Conservation (phyloP, 148 eudicot species). For the Dianthus caryophyllus region DNA sequence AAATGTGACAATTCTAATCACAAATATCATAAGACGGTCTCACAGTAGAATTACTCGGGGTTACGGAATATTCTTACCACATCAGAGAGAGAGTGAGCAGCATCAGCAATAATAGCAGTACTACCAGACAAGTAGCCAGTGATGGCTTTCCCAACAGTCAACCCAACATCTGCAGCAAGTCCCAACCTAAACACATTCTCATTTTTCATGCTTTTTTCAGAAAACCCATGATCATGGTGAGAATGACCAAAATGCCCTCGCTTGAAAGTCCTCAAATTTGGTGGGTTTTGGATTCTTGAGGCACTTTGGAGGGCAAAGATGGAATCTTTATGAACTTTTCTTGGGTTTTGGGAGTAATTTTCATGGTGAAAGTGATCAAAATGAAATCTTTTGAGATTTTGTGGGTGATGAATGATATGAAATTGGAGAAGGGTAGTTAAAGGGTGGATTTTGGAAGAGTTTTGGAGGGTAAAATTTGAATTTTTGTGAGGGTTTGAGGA, state of each 20-base stretch:
- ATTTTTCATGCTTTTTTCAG: conserved; percentile 33
- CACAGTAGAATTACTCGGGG: too few relatives aligned
- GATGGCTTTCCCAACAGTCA: conserved; percentile 71
- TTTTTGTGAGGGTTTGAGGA: conserved; percentile 15
- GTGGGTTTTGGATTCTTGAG: conserved; percentile 14
- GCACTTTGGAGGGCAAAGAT: conserved; percentile 25
- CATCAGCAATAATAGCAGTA: conserved; percentile 95
- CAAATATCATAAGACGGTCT: too few relatives aligned
- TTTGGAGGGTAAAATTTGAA: conserved; percentile 20
- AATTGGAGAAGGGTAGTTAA: conserved; percentile 27
- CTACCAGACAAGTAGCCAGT: conserved; percentile 89
- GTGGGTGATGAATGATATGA: conserved; percentile 23
- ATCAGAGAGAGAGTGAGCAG: conserved; percentile 94
- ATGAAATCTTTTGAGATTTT: conserved; percentile 55
- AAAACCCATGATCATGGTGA: conserved; percentile 24
- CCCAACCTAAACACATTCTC: conserved; percentile 81
- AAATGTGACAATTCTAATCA: too few relatives aligned
- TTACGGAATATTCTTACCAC: conserved; percentile 83
- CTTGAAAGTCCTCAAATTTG: conserved; percentile 29
- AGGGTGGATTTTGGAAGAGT: conserved; percentile 23
- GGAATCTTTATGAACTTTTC: conserved; percentile 6
- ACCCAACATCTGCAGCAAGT: conserved; percentile 76
- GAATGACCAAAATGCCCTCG: conserved; percentile 79
- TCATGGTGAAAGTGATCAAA: conserved; percentile 58
- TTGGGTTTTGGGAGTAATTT: conserved; percentile 25